phyloP scores from a whole-genome alignment of 108 stramenopile species.

The Cyclotella kingstonii region DNA sequence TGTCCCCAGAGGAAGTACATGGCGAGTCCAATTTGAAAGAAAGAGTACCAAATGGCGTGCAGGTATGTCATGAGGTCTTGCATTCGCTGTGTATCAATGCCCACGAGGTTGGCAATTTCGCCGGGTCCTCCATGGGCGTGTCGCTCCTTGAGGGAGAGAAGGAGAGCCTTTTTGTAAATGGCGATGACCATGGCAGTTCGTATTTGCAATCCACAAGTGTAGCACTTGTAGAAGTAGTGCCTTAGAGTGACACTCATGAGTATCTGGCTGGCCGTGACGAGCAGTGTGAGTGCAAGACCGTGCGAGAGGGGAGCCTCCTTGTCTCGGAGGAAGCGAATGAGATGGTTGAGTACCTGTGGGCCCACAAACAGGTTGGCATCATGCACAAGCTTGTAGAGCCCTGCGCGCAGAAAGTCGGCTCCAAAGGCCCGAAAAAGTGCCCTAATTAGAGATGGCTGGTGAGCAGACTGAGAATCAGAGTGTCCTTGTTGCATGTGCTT shows the following conservation, averaged over 20 bases:
- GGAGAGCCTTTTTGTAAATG: slow-evolving; percentile 86
- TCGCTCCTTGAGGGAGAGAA: slow-evolving; percentile 64
- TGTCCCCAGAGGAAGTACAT: slow-evolving; percentile 84
- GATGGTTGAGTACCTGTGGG: slow-evolving; percentile 73
- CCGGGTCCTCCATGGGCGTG: slow-evolving; percentile 53
- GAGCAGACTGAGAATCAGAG: neutral
- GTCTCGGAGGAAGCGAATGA: slow-evolving; percentile 72
- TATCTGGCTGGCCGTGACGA: slow-evolving; percentile 72
- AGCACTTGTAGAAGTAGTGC: slow-evolving; percentile 94
- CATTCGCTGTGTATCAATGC: slow-evolving; percentile 89
- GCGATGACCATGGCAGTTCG: slow-evolving; percentile 79
- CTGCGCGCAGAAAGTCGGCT: slow-evolving; percentile 62
- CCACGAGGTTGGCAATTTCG: slow-evolving; percentile 90
- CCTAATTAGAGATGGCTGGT: slow-evolving; percentile 49
- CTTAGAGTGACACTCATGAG: slow-evolving; percentile 79
- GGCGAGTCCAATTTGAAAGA: slow-evolving; percentile 78
- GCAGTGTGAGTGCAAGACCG: slow-evolving; percentile 55
- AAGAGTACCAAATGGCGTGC: slow-evolving; percentile 79
- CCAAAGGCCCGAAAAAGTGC: slow-evolving; percentile 74
- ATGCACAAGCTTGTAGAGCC: slow-evolving; percentile 80
- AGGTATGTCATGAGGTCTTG: slow-evolving; percentile 84
- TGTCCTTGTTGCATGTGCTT: slow-evolving; percentile 1
- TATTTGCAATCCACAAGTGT: slow-evolving; percentile 79
- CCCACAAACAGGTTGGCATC: slow-evolving; percentile 87
- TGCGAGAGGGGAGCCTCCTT: slow-evolving; percentile 49